These are phyloP conservation scores for Ogataea methylovora DNA, from an alignment of 805 yeast genomes.

Conservation along the genomic window DNA sequence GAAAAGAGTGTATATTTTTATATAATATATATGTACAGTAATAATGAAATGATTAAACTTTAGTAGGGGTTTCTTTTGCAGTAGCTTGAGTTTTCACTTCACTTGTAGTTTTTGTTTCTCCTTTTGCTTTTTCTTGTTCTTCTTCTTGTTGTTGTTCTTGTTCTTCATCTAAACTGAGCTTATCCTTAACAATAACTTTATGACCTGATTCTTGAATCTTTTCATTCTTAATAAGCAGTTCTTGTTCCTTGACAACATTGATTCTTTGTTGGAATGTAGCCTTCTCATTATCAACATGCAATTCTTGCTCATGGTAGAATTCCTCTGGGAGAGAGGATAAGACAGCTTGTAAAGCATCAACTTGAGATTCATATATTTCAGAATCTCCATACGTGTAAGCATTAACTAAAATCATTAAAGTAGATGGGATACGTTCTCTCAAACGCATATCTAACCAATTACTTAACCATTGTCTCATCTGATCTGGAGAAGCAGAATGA, in stretches of 20 bases:
- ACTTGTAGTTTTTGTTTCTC: neutral
- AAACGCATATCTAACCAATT: slow-evolving; percentile 87
- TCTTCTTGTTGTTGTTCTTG: slow-evolving; percentile 7
- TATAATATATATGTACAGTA: neutral
- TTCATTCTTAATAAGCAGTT: slow-evolving; percentile 80
- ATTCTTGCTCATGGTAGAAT: slow-evolving; percentile 90
- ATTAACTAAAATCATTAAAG: slow-evolving; percentile 72
- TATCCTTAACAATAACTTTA: slow-evolving; percentile 55
- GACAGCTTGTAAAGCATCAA: slow-evolving; percentile 85
- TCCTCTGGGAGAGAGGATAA: slow-evolving; percentile 89
- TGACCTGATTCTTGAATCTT: slow-evolving; percentile 68
- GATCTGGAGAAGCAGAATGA: slow-evolving; percentile 67
- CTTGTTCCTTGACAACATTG: slow-evolving; percentile 71
- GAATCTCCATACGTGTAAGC: slow-evolving; percentile 81
- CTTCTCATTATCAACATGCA: slow-evolving; percentile 63
- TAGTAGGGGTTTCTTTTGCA: slow-evolving; percentile 1
- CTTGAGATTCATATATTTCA: slow-evolving; percentile 45
- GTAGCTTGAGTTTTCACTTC: neutral
- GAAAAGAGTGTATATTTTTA: neutral
- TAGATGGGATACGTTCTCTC: slow-evolving; percentile 82
- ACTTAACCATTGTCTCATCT: slow-evolving; percentile 66
- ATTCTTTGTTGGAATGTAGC: slow-evolving; percentile 65
- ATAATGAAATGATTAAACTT: neutral
- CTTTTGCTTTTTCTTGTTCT: slow-evolving; percentile 1
- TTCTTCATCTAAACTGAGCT: slow-evolving; percentile 50